Conservation (phyloP, 257 asterid species). For the Asclepias syriaca region DNA sequence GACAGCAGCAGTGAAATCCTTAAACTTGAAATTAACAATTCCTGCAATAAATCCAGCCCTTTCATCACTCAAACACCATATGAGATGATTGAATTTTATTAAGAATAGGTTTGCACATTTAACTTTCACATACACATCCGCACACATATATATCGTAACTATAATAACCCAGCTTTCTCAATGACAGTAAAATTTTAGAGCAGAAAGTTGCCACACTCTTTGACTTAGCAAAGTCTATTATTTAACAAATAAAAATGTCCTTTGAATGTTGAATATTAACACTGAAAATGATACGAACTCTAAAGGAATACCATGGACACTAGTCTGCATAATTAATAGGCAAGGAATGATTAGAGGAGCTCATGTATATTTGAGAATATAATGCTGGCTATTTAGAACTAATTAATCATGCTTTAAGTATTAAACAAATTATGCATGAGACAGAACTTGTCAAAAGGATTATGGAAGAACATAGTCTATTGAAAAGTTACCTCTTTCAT, state of each 20-base stretch:
- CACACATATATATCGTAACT: not conserved
- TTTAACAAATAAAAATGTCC: not conserved
- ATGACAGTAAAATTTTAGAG: not conserved
- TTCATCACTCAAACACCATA: not conserved
- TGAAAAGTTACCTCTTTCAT: constrained; percentile 75
- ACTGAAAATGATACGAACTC: not conserved
- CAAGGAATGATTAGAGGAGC: not conserved
- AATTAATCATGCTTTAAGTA: constrained; percentile 11
- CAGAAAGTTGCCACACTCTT: not conserved
- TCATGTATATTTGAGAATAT: not conserved
- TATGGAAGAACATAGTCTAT: constrained; percentile 6
- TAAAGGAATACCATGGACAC: not conserved
- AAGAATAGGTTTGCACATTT: not conserved
- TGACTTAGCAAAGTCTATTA: not conserved
- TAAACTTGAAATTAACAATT: constrained; percentile 87
- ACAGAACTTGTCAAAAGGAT: constrained; percentile 7
- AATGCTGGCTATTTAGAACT: constrained; percentile 3
- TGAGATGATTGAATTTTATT: not conserved
- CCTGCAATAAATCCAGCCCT: constrained; percentile 47
- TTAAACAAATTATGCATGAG: constrained; percentile 4
- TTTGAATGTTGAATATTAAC: not conserved
- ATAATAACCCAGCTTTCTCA: not conserved
- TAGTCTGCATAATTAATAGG: not conserved
- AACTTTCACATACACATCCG: not conserved
- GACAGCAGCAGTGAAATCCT: constrained; percentile 86